Conservation (phyloP, 163 green algal species). For the Scenedesmus sp. region DNA sequence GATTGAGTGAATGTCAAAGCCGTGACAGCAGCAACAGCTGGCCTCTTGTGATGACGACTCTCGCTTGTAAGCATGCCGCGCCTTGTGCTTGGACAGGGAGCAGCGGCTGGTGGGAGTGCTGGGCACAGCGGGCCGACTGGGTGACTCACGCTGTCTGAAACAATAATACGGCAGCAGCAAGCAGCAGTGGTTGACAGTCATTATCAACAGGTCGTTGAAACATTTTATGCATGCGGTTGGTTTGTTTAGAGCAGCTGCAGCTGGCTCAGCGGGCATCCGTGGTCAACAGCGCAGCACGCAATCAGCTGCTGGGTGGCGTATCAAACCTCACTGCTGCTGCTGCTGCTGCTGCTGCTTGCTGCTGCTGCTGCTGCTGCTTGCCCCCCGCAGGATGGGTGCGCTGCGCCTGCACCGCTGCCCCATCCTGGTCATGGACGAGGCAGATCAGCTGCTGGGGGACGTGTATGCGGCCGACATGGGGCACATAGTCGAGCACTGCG, state of each 20-base stretch:
- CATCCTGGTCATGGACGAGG: constrained; percentile 92
- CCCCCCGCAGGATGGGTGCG: constrained; percentile 64
- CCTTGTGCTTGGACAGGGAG: too few species aligned
- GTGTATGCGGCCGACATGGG: constrained; percentile 90
- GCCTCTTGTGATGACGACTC: too few species aligned
- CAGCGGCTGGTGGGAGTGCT: constrained; percentile 93
- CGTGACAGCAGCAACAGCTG: too few species aligned
- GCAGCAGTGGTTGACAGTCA: too few species aligned
- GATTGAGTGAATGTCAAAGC: too few species aligned
- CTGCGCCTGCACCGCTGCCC: constrained; percentile 79
- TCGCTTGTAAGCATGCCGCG: too few species aligned
- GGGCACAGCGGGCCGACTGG: constrained; percentile 92
- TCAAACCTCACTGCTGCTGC: too few species aligned
- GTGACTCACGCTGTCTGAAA: neutral
- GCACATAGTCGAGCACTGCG: constrained; percentile 83
- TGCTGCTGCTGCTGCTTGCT: too few species aligned
- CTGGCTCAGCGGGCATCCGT: too few species aligned
- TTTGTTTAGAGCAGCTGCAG: too few species aligned
- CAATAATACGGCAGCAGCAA: neutral
- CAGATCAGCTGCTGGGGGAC: constrained; percentile 91
- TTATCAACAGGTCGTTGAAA: neutral
- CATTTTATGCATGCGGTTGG: neutral
- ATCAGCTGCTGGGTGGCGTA: too few species aligned
- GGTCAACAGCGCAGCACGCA: too few species aligned
- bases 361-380: constrained; percentile 86